phyloP scores from a whole-genome alignment of 2,329 filamentous ascomycete species.

The Rutstroemia sp. region DNA sequence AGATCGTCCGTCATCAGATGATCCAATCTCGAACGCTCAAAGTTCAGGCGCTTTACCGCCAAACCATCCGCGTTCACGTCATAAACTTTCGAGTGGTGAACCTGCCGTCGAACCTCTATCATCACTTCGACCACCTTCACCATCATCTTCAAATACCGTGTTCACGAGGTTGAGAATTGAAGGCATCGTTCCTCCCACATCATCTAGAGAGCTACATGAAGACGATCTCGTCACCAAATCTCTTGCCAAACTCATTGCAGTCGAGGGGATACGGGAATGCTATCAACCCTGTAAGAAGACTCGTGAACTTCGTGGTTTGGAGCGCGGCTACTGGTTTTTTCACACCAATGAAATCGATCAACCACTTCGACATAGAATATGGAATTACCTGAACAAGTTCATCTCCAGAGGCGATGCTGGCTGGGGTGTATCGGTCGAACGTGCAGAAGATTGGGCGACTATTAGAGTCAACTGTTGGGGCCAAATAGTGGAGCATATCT shows the following conservation, averaged over 20 bases:
- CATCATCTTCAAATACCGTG: not conserved
- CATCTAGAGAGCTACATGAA: slow-evolving; percentile 38
- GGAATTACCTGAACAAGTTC: slow-evolving; percentile 54
- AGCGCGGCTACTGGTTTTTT: slow-evolving; percentile 74
- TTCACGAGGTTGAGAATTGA: slow-evolving; percentile 39
- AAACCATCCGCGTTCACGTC: too few relatives aligned
- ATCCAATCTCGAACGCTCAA: too few relatives aligned
- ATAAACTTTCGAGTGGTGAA: too few relatives aligned
- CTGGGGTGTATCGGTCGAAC: slow-evolving; percentile 58
- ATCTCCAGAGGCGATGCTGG: slow-evolving; percentile 53
- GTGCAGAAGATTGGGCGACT: slow-evolving; percentile 34
- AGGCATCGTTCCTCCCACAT: slow-evolving; percentile 46
- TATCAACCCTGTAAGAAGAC: slow-evolving; percentile 45
- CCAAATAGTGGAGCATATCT: slow-evolving; percentile 62
- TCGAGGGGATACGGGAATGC: slow-evolving; percentile 40
- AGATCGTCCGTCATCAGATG: too few relatives aligned
- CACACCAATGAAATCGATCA: slow-evolving; percentile 48
- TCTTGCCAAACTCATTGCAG: slow-evolving; percentile 39
- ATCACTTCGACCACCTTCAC: not conserved
- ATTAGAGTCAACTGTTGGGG: slow-evolving; percentile 75
- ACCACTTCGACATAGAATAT: slow-evolving; percentile 44
- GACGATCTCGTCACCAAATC: slow-evolving; percentile 48
- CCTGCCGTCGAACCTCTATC: not conserved
- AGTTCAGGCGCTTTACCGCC: too few relatives aligned
- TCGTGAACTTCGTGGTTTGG: slow-evolving; percentile 47